Conservation (phyloP, 441 rosid species). For the Arabidopsis hybrid region DNA sequence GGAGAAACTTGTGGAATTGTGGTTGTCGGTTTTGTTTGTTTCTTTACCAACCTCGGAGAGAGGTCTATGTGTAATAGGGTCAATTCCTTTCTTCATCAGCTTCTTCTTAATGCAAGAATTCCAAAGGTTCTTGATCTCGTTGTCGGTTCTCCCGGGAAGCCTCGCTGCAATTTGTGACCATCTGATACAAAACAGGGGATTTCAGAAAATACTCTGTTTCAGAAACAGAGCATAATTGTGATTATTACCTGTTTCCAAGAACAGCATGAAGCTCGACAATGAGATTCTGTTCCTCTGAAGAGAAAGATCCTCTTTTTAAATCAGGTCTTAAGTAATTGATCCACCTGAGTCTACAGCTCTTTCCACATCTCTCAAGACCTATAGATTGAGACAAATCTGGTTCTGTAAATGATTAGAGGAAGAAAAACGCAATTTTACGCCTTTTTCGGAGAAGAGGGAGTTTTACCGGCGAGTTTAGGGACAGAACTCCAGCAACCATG, state of each 20-base stretch:
- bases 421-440: background rate
- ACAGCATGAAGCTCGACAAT: conserved; percentile 77
- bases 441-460: background rate
- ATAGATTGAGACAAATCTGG: background rate
- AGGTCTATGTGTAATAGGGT: conserved; percentile 79
- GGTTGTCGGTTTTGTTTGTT: conserved; percentile 29
- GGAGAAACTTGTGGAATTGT: conserved; percentile 45
- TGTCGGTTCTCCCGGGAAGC: conserved; percentile 79
- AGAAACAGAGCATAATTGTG: conserved; percentile 24
- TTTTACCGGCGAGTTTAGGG: conserved; percentile 80
- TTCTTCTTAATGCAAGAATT: conserved; percentile 84
- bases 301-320: conserved; percentile 85
- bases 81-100: conserved; percentile 72
- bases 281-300: conserved; percentile 71
- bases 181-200: conserved; percentile 46
- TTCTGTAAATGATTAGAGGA: background rate
- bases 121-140: conserved; percentile 85
- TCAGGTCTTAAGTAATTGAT: conserved; percentile 89
- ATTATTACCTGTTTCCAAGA: conserved; percentile 71
- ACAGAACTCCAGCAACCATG: conserved; percentile 98
- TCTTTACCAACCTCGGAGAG: conserved; percentile 51
- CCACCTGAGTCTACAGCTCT: conserved; percentile 87
- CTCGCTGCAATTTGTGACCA: conserved; percentile 88
- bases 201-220: background rate
- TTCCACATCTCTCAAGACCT: conserved; percentile 86